A percentile compares a stretch with the other conserved stretches of the same genome.
phyloP scores from a whole-genome alignment of 306 rosid genomes.

The Glycine soja region DNA sequence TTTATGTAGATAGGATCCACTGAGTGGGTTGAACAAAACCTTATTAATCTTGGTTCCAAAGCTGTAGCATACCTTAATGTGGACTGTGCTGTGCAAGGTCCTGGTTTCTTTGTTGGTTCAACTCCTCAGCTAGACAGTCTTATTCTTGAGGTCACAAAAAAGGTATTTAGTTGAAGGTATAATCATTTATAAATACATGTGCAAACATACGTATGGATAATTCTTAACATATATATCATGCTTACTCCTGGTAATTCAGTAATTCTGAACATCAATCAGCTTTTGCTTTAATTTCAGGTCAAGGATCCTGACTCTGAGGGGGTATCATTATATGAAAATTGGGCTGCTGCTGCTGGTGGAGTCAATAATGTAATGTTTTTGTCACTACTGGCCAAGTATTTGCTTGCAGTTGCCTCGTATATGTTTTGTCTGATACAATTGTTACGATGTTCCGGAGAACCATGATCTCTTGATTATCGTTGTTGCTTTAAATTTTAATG shows the following conservation, averaged over 20 bases:
- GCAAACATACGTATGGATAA: background rate
- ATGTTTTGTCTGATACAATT: slow-evolving; percentile 15
- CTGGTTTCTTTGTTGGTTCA: slow-evolving; percentile 82
- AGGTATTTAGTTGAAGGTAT: slow-evolving; percentile 55
- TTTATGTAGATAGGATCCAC: slow-evolving; percentile 86
- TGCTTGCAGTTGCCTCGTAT: background rate
- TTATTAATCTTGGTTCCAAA: slow-evolving; percentile 75
- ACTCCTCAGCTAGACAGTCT: slow-evolving; percentile 96
- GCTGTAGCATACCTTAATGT: slow-evolving; percentile 94
- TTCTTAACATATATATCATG: background rate
- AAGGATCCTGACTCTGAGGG: slow-evolving; percentile 82
- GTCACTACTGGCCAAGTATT: slow-evolving; percentile 34
- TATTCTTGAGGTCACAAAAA: slow-evolving; percentile 73
- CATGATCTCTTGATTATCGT: background rate
- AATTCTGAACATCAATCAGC: slow-evolving; percentile 34
- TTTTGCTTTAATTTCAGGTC: slow-evolving; percentile 65
- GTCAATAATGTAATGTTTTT: slow-evolving; percentile 58
- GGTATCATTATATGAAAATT: slow-evolving; percentile 63
- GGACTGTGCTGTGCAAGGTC: slow-evolving; percentile 96
- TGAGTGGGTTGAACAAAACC: slow-evolving; percentile 98
- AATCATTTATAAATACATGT: background rate
- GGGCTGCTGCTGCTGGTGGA: slow-evolving; percentile 58
- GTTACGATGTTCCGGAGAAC: background rate
- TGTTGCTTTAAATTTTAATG: background rate
- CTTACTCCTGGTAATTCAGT: slow-evolving; percentile 35